A percentile compares a stretch with the other conserved stretches of the same genome.
Conservation (phyloP, 805 yeast genomes). For the Sugiyamaella chiloensis region DNA sequence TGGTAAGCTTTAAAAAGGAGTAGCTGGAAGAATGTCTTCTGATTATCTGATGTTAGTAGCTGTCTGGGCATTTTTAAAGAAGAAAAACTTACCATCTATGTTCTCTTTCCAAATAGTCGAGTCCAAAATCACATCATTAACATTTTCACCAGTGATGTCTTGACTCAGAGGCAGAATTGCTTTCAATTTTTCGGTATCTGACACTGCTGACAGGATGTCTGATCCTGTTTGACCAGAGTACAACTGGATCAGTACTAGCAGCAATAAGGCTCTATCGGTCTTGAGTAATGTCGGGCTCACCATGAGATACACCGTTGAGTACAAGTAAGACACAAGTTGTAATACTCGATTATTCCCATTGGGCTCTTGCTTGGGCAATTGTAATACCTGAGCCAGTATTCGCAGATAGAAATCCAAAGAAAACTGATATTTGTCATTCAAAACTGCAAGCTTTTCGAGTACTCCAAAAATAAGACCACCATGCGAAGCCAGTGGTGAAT, state of each 20-base stretch:
- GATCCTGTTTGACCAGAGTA: conserved; percentile 6
- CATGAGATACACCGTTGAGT: conserved; percentile 44
- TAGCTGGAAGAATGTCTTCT: not conserved
- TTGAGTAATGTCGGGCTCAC: conserved; percentile 47
- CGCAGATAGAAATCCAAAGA: conserved; percentile 45
- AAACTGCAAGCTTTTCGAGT: conserved; percentile 40
- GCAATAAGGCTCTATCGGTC: conserved; percentile 39
- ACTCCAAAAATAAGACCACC: conserved; percentile 51
- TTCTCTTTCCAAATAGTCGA: not conserved
- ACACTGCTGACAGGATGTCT: not conserved
- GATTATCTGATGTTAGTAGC: conserved; percentile 4
- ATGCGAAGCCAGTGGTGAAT: conserved; percentile 52
- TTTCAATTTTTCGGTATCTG: not conserved
- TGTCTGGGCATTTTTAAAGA: no score
- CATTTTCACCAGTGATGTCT: no score
- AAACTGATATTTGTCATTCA: conserved; percentile 59
- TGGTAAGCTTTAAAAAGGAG: conserved; percentile 1
- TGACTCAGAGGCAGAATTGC: not conserved
- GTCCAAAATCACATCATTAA: not conserved
- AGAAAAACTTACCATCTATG: not conserved
- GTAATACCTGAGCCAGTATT: conserved; percentile 36
- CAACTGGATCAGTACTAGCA: conserved; percentile 43
- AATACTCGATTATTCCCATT: conserved; percentile 30
- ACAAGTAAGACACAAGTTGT: conserved; percentile 39
- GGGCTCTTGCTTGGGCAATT: conserved; percentile 12